phyloP scores from a whole-genome alignment of 495 filamentous ascomycete species.

The Oidiodendron maius region DNA sequence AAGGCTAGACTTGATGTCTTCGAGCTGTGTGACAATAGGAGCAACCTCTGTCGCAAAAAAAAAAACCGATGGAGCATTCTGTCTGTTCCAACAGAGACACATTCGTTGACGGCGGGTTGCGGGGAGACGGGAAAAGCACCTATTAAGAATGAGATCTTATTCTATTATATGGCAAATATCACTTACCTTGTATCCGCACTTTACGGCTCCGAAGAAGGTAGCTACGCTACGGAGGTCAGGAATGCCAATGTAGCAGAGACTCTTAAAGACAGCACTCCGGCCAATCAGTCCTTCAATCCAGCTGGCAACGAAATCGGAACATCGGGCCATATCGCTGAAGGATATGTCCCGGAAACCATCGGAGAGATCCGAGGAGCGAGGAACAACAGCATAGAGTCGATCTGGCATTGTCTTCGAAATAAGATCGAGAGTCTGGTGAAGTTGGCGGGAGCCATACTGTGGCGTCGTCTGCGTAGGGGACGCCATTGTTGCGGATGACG shows the following conservation, averaged over 20 bases:
- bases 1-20: conserved; percentile 3
- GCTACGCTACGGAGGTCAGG: conserved; percentile 41
- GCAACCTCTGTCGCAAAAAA: not conserved
- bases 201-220: conserved; percentile 32
- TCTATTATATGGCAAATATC: conserved; percentile 7
- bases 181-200: conserved; percentile 41
- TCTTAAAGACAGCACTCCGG: conserved; percentile 15
- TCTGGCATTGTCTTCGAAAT: not conserved
- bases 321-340: not conserved
- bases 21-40: conserved; percentile 4
- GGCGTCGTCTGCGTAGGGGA: conserved; percentile 25
- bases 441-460: not conserved
- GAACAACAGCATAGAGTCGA: not conserved
- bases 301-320: not conserved
- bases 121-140: conserved; percentile 8
- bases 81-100: not conserved
- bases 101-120: conserved; percentile 14
- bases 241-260: conserved; percentile 38
- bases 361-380: not conserved
- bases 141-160: not conserved
- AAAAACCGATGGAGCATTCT: conserved; percentile 2
- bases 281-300: not conserved
- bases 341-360: not conserved
- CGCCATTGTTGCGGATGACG: not conserved
- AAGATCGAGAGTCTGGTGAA: not conserved